These are phyloP conservation scores for Cardamine occulta DNA, from an alignment of 345 rosid genomes.

Conservation along the genomic window DNA sequence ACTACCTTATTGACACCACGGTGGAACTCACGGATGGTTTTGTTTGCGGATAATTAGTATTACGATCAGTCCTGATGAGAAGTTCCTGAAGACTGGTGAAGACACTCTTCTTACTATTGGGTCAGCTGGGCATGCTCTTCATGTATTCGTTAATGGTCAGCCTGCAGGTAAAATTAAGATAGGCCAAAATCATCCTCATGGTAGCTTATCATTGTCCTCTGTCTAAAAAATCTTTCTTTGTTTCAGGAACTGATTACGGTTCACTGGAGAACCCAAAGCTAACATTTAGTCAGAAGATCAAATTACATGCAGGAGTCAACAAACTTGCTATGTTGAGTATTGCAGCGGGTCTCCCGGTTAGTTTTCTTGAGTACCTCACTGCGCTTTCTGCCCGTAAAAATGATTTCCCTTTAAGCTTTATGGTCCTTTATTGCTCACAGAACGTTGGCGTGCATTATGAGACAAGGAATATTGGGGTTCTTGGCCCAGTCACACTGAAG, in stretches of 20 bases:
- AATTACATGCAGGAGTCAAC: slow-evolving; percentile 39
- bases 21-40: slow-evolving; percentile 67
- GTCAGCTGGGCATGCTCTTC: slow-evolving; percentile 75
- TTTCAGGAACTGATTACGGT: slow-evolving; percentile 74
- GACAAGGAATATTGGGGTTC: slow-evolving; percentile 80
- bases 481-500: slow-evolving; percentile 73
- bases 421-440: slow-evolving; percentile 45
- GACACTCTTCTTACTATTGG: slow-evolving; percentile 58
- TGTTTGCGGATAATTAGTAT: slow-evolving; percentile 43
- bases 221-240: neutral
- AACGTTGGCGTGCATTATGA: slow-evolving; percentile 90
- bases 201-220: neutral
- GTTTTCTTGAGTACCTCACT: slow-evolving; percentile 34
- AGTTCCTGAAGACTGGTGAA: slow-evolving; percentile 52
- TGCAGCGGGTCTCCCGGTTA: slow-evolving; percentile 85
- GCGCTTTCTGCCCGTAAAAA: neutral
- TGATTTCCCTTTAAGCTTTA: neutral
- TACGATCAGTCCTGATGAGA: slow-evolving; percentile 46
- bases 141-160: slow-evolving; percentile 74
- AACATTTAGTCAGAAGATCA: slow-evolving; percentile 54
- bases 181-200: slow-evolving; percentile 3
- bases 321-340: slow-evolving; percentile 64
- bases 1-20: slow-evolving; percentile 61
- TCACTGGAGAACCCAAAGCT: slow-evolving; percentile 58
- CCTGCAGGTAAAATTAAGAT: slow-evolving; percentile 55